Percentiles rank a stretch among this genome's conserved stretches.
Evolutionary conservation across 495 filamentous ascomycete genomes (phyloP).

Genomic region (Penicillium mononematosum): DNA sequence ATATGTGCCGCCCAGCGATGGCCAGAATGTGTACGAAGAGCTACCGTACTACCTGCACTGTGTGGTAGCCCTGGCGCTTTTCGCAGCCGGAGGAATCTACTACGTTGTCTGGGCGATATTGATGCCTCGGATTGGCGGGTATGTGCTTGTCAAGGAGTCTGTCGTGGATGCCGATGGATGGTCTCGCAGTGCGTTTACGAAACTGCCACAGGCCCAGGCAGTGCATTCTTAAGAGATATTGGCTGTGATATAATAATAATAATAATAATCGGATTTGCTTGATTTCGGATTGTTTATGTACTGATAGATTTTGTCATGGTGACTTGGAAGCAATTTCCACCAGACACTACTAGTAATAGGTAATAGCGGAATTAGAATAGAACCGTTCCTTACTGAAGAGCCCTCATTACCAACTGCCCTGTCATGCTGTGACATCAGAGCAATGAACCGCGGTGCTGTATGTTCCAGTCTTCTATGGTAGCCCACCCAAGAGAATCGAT

Average conservation of each 20-base stretch:
- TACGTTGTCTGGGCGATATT: constrained; percentile 57
- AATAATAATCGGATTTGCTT: neutral
- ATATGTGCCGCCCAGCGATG: constrained; percentile 61
- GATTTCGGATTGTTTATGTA: neutral
- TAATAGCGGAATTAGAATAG: neutral
- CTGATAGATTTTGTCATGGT: neutral
- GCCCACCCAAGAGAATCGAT: constrained; percentile 38
- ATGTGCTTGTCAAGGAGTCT: constrained; percentile 59
- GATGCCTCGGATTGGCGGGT: constrained; percentile 51
- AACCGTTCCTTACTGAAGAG: neutral
- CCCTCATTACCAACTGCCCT: neutral
- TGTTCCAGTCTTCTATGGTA: constrained; percentile 53
- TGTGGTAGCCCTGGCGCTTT: constrained; percentile 56
- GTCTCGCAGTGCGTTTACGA: constrained; percentile 41
- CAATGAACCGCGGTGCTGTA: constrained; percentile 15
- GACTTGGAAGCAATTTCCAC: neutral
- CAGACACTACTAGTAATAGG: neutral
- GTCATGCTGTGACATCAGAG: constrained; percentile 13
- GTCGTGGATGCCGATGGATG: constrained; percentile 58
- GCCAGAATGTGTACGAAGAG: constrained; percentile 57
- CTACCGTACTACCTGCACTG: constrained; percentile 67
- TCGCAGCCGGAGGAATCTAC: constrained; percentile 54
- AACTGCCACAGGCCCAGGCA: constrained; percentile 23
- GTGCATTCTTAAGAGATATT: neutral
- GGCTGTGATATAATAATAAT: neutral